phyloP scores from a whole-genome alignment of 495 filamentous ascomycete genomes.

The Elaphomyces granulatus region DNA sequence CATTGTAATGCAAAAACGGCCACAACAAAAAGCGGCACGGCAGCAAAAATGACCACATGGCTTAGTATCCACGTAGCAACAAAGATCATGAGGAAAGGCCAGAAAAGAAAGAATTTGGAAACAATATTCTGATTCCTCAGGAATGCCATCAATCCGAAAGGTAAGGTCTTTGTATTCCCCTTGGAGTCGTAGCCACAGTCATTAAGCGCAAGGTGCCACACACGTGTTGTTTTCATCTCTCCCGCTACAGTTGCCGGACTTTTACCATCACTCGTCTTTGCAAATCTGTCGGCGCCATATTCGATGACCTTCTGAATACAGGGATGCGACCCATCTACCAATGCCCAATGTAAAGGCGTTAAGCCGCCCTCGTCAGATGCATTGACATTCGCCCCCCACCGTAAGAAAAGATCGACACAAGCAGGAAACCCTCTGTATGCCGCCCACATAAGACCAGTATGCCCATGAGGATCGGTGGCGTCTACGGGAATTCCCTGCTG shows the following conservation, averaged over 20 bases:
- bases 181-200: conserved; percentile 76
- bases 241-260: conserved; percentile 67
- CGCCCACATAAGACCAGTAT: conserved; percentile 96
- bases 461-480: conserved; percentile 70
- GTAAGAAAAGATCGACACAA: conserved; percentile 82
- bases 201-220: conserved; percentile 71
- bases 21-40: conserved; percentile 52
- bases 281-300: conserved; percentile 86
- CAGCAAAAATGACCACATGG: conserved; percentile 56
- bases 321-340: conserved; percentile 75
- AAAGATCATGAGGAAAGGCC: conserved; percentile 66
- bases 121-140: conserved; percentile 66
- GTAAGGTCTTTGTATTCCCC: conserved; percentile 48
- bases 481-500: conserved; percentile 93
- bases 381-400: conserved; percentile 91
- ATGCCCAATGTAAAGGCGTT: conserved; percentile 88
- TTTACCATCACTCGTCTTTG: conserved; percentile 74
- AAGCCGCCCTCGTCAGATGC: conserved; percentile 82
- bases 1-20: conserved; percentile 62
- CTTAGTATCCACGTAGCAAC: conserved; percentile 55
- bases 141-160: conserved; percentile 33
- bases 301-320: conserved; percentile 88
- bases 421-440: conserved; percentile 90
- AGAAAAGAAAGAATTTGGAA: conserved; percentile 80
- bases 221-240: conserved; percentile 72